phyloP scores from a whole-genome alignment of 106 monocot species.

The Vanilla planifolia region DNA sequence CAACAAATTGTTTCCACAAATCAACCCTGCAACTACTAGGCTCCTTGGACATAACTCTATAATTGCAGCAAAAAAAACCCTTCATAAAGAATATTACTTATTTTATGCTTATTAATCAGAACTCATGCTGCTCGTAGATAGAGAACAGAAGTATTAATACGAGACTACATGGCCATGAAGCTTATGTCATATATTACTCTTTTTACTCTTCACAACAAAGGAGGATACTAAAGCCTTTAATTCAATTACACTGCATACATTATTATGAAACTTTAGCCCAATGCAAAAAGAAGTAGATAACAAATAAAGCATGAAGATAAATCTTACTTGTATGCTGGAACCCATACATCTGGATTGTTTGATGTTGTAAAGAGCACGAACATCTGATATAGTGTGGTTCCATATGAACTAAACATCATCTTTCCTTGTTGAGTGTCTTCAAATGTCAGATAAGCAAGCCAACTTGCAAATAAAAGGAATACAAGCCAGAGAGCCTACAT shows the following conservation, averaged over 20 bases:
- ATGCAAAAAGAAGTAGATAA: not conserved
- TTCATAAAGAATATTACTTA: no score
- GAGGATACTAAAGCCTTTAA: not conserved
- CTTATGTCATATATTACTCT: not conserved
- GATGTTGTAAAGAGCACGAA: conserved; percentile 98
- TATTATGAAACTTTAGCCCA: not conserved
- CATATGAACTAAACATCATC: conserved; percentile 66
- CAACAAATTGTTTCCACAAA: no score
- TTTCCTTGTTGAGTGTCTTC: conserved; percentile 92
- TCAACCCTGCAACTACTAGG: no score
- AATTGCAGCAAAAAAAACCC: no score
- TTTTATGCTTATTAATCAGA: not conserved
- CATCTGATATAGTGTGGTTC: conserved; percentile 91
- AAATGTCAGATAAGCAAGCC: conserved; percentile 97
- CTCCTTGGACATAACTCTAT: no score
- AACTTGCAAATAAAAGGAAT: conserved; percentile 86
- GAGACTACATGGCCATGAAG: not conserved
- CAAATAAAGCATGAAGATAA: not conserved
- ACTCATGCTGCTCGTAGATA: not conserved
- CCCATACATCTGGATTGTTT: conserved; percentile 99
- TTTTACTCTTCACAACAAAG: not conserved
- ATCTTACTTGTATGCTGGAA: conserved; percentile 98
- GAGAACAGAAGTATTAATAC: not conserved
- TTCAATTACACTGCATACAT: not conserved
- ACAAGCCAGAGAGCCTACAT: conserved; percentile 76